Evolutionary conservation across 1,139 yeast species (phyloP).

Genomic region (Pneumocystis wakefieldiae): DNA sequence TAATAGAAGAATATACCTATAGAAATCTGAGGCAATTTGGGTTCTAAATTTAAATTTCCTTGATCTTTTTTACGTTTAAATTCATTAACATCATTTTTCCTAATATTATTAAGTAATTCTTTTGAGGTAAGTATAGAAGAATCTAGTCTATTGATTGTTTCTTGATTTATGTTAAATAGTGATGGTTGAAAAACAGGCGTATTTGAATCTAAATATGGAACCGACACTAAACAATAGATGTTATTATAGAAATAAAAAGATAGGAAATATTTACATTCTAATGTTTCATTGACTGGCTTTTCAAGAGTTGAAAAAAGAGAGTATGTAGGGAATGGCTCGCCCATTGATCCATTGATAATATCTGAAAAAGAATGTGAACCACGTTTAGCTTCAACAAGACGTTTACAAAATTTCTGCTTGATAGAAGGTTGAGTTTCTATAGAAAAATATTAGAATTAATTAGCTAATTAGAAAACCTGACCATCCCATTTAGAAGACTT

Average conservation of each 20-base stretch:
- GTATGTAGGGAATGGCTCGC: background rate
- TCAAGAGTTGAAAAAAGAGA: background rate
- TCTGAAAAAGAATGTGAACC: constrained; percentile 4
- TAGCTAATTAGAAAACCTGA: background rate
- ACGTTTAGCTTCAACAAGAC: constrained; percentile 7
- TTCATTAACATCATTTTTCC: background rate
- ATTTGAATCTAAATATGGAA: background rate
- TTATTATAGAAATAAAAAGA: background rate
- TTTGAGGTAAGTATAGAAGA: background rate
- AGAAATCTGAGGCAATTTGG: background rate
- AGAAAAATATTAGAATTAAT: background rate
- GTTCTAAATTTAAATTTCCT: background rate
- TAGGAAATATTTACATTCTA: background rate
- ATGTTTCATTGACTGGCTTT: background rate
- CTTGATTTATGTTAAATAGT: background rate
- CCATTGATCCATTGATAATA: constrained; percentile 1
- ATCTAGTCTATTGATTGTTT: background rate
- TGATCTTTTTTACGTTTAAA: background rate
- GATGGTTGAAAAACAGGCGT: background rate
- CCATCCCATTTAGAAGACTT: constrained; percentile 9
- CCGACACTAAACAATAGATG: background rate
- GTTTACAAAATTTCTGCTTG: constrained; percentile 4
- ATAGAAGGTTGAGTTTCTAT: constrained; percentile 3
- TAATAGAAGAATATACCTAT: background rate
- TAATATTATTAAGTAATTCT: background rate